These are phyloP conservation scores for Sarcodon sp. DNA, from an alignment of 768 basidiomycete species.

Conservation along the genomic window DNA sequence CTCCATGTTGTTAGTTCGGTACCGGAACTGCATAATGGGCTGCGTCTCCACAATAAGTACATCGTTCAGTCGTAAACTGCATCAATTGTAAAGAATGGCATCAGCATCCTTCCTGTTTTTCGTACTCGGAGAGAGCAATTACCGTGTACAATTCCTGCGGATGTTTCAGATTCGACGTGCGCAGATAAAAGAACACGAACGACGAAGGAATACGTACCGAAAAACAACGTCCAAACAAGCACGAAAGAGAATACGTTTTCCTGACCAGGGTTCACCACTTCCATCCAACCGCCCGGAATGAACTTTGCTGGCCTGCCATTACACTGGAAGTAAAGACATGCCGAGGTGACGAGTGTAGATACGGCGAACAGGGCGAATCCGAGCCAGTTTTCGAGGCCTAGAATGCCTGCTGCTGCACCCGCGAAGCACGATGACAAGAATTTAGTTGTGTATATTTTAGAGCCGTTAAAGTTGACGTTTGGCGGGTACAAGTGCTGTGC, in stretches of 20 bases:
- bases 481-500: constrained; percentile 54
- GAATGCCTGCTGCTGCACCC: constrained; percentile 79
- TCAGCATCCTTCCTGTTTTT: background rate
- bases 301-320: constrained; percentile 50
- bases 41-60: too few relatives aligned
- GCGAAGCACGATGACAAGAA: constrained; percentile 78
- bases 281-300: constrained; percentile 46
- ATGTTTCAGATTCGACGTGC: background rate
- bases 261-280: constrained; percentile 74
- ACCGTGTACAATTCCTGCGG: constrained; percentile 36
- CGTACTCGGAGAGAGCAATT: constrained; percentile 6
- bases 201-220: constrained; percentile 39
- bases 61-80: too few relatives aligned
- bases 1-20: too few relatives aligned
- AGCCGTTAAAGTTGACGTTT: constrained; percentile 52
- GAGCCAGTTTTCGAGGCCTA: constrained; percentile 75
- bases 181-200: constrained; percentile 1
- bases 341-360: constrained; percentile 55
- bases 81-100: too few relatives aligned
- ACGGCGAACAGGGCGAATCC: constrained; percentile 72
- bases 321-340: constrained; percentile 65
- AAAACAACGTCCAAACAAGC: constrained; percentile 89
- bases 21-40: too few relatives aligned
- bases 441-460: constrained; percentile 48
- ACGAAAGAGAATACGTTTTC: constrained; percentile 88